Percentiles rank a stretch among this genome's conserved stretches.
Evolutionary conservation across 2,329 filamentous ascomycete genomes (phyloP).

Genomic region (Zasmidium citrigriseum): DNA sequence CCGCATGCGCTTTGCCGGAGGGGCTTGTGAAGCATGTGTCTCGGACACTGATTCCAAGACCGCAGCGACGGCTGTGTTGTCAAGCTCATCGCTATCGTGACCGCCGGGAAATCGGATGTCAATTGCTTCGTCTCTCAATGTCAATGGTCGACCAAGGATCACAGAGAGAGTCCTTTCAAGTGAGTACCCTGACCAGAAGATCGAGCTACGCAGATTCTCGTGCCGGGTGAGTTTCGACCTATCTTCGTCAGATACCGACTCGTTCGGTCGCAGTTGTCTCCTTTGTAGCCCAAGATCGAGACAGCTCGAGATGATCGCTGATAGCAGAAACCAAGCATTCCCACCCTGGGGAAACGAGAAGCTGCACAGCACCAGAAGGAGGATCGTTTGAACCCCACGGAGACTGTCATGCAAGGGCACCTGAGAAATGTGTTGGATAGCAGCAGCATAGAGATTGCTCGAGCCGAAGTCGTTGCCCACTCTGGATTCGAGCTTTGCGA

Average conservation of each 20-base stretch:
- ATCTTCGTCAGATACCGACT: neutral
- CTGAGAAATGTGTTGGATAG: neutral
- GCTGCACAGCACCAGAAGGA: neutral
- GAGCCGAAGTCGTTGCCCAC: neutral
- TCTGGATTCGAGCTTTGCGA: neutral
- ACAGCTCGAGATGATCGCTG: neutral
- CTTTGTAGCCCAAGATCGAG: neutral
- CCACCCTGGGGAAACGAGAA: neutral
- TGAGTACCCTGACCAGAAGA: neutral
- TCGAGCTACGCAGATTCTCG: neutral
- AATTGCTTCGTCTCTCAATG: neutral
- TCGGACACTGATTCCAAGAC: neutral
- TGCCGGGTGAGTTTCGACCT: neutral
- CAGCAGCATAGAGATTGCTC: neutral
- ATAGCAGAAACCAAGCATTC: neutral
- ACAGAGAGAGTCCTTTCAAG: neutral
- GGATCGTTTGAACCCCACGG: neutral
- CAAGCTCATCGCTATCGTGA: neutral
- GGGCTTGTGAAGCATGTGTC: neutral
- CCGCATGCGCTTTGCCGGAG: neutral
- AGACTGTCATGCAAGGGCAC: neutral
- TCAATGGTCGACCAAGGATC: neutral
- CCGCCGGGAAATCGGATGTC: neutral
- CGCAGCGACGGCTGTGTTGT: neutral
- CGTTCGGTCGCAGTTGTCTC: neutral